A percentile compares a stretch with the other conserved stretches of the same genome.
Evolutionary conservation across 2,329 filamentous ascomycete genomes (phyloP).

Genomic region (Xenosphaeropsis pyriputrescens): DNA sequence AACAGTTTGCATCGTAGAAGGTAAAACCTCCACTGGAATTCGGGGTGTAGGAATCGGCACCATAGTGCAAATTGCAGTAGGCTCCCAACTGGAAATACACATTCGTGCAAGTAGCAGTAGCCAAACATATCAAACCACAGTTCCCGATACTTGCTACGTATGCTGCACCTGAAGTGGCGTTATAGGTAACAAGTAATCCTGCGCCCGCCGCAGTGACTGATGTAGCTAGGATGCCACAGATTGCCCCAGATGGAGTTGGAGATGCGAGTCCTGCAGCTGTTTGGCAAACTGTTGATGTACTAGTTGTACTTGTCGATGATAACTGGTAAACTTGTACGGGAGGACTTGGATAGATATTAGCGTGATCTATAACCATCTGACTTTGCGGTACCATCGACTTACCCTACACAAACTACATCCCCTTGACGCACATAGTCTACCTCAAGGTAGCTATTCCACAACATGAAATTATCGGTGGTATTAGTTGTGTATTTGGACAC

Average conservation of each 20-base stretch:
- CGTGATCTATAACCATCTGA: too few species aligned
- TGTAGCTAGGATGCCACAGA: not conserved
- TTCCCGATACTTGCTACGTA: not conserved
- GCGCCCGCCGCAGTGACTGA: not conserved
- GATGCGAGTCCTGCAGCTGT: too few species aligned
- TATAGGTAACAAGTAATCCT: constrained; percentile 1
- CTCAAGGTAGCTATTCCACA: not conserved
- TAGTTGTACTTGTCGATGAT: too few species aligned
- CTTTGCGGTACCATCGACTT: too few species aligned
- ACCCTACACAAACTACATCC: not conserved
- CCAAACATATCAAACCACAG: not conserved
- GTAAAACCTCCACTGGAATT: too few species aligned
- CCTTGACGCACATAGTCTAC: not conserved
- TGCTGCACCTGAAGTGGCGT: not conserved
- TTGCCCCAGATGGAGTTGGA: not conserved
- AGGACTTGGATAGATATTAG: too few species aligned
- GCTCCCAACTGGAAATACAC: too few species aligned
- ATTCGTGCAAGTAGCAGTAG: constrained; percentile 1
- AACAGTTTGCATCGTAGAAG: too few species aligned
- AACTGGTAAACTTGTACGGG: too few species aligned
- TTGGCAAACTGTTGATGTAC: too few species aligned
- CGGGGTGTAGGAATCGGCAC: too few species aligned
- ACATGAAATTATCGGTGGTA: not conserved
- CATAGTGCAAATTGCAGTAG: too few species aligned
- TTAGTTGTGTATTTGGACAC: not conserved